Conservation (phyloP, 192 early-diverging fungal genomes). For the Allomyces arbusculus region DNA sequence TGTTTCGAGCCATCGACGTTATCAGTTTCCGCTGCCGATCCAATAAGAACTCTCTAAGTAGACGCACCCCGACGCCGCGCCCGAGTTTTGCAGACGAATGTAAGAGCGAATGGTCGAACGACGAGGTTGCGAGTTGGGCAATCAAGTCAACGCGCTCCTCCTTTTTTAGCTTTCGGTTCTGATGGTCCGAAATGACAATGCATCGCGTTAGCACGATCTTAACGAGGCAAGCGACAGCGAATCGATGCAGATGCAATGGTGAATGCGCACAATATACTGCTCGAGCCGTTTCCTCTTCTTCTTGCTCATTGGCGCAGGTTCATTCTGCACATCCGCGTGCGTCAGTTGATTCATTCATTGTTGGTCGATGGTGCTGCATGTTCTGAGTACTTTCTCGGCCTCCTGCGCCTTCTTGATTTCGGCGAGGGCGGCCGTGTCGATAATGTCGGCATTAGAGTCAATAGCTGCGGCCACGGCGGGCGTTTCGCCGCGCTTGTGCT, state of each 20-base stretch:
- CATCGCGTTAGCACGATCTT: conserved; percentile 1
- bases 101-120: background rate
- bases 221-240: background rate
- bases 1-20: background rate
- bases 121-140: conserved; percentile 1
- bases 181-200: background rate
- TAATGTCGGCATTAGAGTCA: background rate
- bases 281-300: conserved; percentile 58
- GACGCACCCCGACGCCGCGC: background rate
- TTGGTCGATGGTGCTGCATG: too few relatives aligned
- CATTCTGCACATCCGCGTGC: too few relatives aligned
- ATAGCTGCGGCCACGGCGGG: background rate
- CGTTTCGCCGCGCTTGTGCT: background rate
- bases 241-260: background rate
- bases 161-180: conserved; percentile 65
- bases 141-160: conserved; percentile 44
- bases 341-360: too few relatives aligned
- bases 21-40: too few relatives aligned
- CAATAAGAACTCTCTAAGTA: background rate
- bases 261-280: conserved; percentile 45
- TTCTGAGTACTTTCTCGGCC: too few relatives aligned
- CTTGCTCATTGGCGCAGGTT: background rate
- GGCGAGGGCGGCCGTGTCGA: background rate
- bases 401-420: background rate
- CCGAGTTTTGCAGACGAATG: background rate